Evolutionary conservation across 495 filamentous ascomycete genomes (phyloP).

Genomic region (Penicillium argentinense): DNA sequence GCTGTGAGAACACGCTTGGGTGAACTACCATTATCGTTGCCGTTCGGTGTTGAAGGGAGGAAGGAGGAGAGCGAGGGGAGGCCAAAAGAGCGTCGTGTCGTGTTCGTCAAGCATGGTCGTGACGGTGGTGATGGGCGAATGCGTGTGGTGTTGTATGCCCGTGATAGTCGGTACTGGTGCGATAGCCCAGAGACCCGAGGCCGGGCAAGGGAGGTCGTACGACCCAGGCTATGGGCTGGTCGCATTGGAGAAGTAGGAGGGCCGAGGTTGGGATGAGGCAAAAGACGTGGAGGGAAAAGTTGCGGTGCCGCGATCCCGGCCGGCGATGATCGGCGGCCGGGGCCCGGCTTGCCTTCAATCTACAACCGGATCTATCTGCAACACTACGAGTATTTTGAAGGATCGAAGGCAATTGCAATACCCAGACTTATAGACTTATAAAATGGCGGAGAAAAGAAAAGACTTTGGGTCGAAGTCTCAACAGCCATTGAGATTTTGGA

Average conservation of each 20-base stretch:
- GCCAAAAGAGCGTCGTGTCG: slow-evolving; percentile 18
- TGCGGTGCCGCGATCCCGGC: slow-evolving; percentile 15
- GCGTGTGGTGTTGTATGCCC: slow-evolving; percentile 17
- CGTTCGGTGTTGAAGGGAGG: slow-evolving; percentile 21
- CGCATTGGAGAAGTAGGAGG: slow-evolving; percentile 17
- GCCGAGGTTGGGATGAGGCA: neutral
- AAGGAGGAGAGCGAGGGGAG: slow-evolving; percentile 39
- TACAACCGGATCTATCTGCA: too few species aligned
- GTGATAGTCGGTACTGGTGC: neutral
- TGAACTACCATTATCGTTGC: slow-evolving; percentile 23
- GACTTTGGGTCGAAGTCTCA: too few species aligned
- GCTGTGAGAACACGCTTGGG: slow-evolving; percentile 60
- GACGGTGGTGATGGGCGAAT: slow-evolving; percentile 3
- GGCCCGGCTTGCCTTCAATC: neutral
- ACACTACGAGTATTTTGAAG: too few species aligned
- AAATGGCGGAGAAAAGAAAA: too few species aligned
- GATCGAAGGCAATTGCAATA: too few species aligned
- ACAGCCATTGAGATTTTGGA: too few species aligned
- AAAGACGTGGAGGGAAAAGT: slow-evolving; percentile 3
- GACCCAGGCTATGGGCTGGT: slow-evolving; percentile 11
- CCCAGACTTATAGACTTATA: neutral
- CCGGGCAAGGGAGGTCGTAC: neutral
- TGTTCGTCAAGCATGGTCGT: slow-evolving; percentile 8
- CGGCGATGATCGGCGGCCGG: slow-evolving; percentile 18
- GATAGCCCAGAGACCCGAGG: neutral